Evolutionary conservation across 352 stramenopile genomes (phyloP).

Genomic region (Globisporangium canariense): DNA sequence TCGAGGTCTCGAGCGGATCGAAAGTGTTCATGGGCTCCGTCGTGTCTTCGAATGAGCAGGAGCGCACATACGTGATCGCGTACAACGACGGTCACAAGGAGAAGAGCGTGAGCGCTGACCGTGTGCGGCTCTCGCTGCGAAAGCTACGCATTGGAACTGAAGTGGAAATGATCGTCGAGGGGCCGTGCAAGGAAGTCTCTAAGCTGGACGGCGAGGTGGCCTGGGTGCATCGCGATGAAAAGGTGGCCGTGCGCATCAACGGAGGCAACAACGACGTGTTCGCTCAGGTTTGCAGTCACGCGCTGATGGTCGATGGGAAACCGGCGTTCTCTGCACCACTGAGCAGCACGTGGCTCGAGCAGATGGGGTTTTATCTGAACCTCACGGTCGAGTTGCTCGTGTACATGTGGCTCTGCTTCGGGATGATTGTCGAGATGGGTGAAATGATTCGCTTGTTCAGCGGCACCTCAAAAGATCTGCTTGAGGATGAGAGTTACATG

Average conservation of each 20-base stretch:
- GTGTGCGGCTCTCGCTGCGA: conserved; percentile 52
- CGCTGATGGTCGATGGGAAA: conserved; percentile 59
- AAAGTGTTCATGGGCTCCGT: conserved; percentile 50
- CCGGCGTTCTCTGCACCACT: conserved; percentile 58
- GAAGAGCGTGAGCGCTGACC: conserved; percentile 46
- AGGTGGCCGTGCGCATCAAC: conserved; percentile 55
- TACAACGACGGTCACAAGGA: conserved; percentile 62
- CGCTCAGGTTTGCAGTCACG: conserved; percentile 58
- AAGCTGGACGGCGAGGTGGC: conserved; percentile 68
- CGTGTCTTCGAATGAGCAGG: conserved; percentile 34
- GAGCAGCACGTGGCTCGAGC: conserved; percentile 60
- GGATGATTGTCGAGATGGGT: conserved; percentile 50
- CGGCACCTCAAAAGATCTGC: conserved; percentile 25
- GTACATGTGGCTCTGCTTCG: conserved; percentile 60
- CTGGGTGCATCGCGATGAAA: conserved; percentile 73
- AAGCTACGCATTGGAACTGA: conserved; percentile 57
- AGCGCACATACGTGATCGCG: conserved; percentile 48
- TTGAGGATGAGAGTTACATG: conserved; percentile 34
- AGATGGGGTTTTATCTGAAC: conserved; percentile 58
- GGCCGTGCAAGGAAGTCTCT: conserved; percentile 66
- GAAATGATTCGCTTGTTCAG: conserved; percentile 40
- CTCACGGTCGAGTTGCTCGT: conserved; percentile 38
- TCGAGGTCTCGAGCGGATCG: conserved; percentile 44
- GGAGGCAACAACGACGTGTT: conserved; percentile 69
- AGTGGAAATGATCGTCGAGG: conserved; percentile 72